Conservation (phyloP, 176 grass and related monocot species). For the Puya raimondii region DNA sequence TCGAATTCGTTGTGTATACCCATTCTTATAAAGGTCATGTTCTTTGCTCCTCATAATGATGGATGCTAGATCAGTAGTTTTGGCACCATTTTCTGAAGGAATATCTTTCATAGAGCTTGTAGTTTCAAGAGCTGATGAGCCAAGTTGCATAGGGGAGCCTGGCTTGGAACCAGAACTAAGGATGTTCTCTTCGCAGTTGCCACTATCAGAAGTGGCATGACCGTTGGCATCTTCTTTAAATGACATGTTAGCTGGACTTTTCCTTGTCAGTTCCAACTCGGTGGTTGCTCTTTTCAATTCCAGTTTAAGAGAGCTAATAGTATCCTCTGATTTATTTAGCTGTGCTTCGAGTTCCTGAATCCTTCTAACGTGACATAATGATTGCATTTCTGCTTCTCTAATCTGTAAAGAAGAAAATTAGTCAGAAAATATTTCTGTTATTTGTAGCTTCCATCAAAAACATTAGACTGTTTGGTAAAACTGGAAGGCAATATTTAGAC, state of each 20-base stretch:
- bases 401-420: constrained; percentile 35
- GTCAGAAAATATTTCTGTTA: constrained; percentile 14
- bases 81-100: constrained; percentile 10
- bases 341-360: constrained; percentile 66
- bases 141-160: constrained; percentile 16
- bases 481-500: too few species aligned
- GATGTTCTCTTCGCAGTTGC: constrained; percentile 14
- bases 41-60: constrained; percentile 54
- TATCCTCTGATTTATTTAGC: constrained; percentile 36
- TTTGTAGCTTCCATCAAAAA: constrained; percentile 15
- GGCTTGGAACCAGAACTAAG: constrained; percentile 15
- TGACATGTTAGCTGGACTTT: constrained; percentile 21
- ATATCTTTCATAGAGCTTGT: constrained; percentile 21
- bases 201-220: constrained; percentile 17
- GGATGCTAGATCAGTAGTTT: constrained; percentile 36
- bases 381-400: constrained; percentile 45
- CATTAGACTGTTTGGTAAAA: neutral
- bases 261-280: constrained; percentile 41
- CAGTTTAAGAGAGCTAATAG: constrained; percentile 39
- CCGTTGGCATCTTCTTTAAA: constrained; percentile 20
- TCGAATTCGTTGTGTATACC: constrained; percentile 71
- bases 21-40: constrained; percentile 48
- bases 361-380: constrained; percentile 40
- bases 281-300: constrained; percentile 49
- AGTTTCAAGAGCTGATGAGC: constrained; percentile 29